These are phyloP conservation scores for Vitis hybrid DNA, from an alignment of 177 flowering plant genomes.

Conservation along the genomic window DNA sequence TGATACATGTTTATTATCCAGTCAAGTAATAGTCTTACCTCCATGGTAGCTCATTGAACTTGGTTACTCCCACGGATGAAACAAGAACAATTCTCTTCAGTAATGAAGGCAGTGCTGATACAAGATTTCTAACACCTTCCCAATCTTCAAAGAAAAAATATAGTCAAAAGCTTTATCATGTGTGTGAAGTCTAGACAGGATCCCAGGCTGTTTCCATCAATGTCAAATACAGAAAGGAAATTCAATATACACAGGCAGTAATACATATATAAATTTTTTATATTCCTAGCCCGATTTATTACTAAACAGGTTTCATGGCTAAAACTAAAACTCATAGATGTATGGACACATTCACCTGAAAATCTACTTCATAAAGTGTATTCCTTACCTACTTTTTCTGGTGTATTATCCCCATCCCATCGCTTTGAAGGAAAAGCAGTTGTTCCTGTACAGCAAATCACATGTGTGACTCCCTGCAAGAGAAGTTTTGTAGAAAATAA, in stretches of 20 bases:
- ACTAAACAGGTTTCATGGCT: too few relatives aligned
- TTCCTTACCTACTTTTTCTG: slow-evolving; percentile 90
- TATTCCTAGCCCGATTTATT: neutral
- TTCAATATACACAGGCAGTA: neutral
- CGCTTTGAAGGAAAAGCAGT: slow-evolving; percentile 96
- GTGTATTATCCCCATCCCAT: slow-evolving; percentile 94
- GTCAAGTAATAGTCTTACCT: slow-evolving; percentile 45
- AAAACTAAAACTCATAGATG: too few relatives aligned
- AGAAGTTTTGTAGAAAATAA: slow-evolving; percentile 5
- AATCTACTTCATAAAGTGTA: slow-evolving; percentile 5
- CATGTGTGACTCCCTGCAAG: slow-evolving; percentile 89
- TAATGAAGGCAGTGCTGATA: slow-evolving; percentile 68
- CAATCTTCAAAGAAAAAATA: slow-evolving; percentile 58
- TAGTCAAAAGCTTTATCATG: neutral
- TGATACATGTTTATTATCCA: too few relatives aligned
- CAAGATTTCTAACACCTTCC: slow-evolving; percentile 92
- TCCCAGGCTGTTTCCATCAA: too few relatives aligned
- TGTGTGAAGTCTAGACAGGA: too few relatives aligned
- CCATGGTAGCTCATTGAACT: slow-evolving; percentile 92
- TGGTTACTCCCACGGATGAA: slow-evolving; percentile 95
- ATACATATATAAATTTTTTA: neutral
- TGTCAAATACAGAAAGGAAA: too few relatives aligned
- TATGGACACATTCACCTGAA: too few relatives aligned
- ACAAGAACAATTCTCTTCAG: slow-evolving; percentile 85
- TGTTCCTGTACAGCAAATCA: slow-evolving; percentile 94